These are phyloP conservation scores for Taphrina wiesneri DNA, from an alignment of 1,139 yeast genomes.

Conservation along the genomic window DNA sequence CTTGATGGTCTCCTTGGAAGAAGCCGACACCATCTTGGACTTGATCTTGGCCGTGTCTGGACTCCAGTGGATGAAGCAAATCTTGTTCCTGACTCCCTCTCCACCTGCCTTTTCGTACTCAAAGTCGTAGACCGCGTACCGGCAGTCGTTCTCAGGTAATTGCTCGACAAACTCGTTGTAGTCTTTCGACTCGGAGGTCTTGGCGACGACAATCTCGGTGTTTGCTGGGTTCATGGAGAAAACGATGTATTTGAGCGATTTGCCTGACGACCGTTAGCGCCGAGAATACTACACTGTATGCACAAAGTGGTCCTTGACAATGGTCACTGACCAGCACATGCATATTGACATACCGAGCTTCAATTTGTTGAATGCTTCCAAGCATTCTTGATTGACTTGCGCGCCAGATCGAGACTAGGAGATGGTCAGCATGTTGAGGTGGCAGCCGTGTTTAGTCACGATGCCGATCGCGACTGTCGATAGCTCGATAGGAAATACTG, in stretches of 20 bases:
- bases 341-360: slow-evolving; percentile 62
- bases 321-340: neutral
- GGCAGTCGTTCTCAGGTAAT: slow-evolving; percentile 93
- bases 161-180: slow-evolving; percentile 83
- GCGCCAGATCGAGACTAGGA: slow-evolving; percentile 53
- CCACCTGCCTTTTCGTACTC: slow-evolving; percentile 87
- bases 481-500: neutral
- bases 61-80: slow-evolving; percentile 57
- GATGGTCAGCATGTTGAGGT: neutral
- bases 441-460: neutral
- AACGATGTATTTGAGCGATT: slow-evolving; percentile 72
- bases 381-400: slow-evolving; percentile 92
- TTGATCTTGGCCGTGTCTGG: slow-evolving; percentile 94
- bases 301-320: too few relatives aligned
- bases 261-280: slow-evolving; percentile 49
- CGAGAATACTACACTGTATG: neutral
- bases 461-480: neutral
- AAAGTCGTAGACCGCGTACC: slow-evolving; percentile 94
- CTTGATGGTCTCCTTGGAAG: slow-evolving; percentile 96
- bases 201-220: slow-evolving; percentile 87
- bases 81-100: slow-evolving; percentile 72
- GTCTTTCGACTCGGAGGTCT: slow-evolving; percentile 69
- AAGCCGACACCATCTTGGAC: slow-evolving; percentile 95
- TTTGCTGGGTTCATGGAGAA: slow-evolving; percentile 77
- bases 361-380: slow-evolving; percentile 89